Conservation (phyloP, 2,329 filamentous ascomycete species). For the Fusarium succisae region DNA sequence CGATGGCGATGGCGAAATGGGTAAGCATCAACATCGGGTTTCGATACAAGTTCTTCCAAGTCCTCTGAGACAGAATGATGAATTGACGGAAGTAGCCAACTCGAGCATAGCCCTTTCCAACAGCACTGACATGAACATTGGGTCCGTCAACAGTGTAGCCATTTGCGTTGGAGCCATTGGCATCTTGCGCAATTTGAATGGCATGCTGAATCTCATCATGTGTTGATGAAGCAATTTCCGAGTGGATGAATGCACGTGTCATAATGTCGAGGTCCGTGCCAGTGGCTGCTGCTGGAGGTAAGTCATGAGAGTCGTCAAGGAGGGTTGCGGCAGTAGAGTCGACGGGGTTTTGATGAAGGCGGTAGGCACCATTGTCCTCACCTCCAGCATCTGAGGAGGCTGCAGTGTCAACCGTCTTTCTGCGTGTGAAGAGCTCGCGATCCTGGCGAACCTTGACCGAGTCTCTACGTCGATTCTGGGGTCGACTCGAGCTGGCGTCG, state of each 20-base stretch:
- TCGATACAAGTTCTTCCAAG: constrained; percentile 96
- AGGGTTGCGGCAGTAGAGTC: constrained; percentile 64
- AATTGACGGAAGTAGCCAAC: constrained; percentile 86
- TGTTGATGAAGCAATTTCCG: constrained; percentile 78
- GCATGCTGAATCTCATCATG: constrained; percentile 82
- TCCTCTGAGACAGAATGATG: constrained; percentile 85
- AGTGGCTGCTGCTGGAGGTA: constrained; percentile 66
- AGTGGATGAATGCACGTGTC: constrained; percentile 78
- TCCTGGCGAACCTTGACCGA: constrained; percentile 90
- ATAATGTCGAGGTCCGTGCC: constrained; percentile 85
- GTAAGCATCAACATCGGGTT: constrained; percentile 99
- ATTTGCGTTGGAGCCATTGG: constrained; percentile 71
- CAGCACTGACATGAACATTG: constrained; percentile 64
- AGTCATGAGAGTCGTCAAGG: constrained; percentile 74
- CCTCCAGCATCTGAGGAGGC: constrained; percentile 66
- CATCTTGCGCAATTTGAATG: constrained; percentile 69
- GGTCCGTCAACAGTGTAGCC: constrained; percentile 57
- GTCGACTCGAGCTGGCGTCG: constrained; percentile 67
- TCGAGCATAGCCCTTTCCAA: constrained; percentile 83
- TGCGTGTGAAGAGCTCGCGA: constrained; percentile 87
- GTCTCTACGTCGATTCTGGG: constrained; percentile 75
- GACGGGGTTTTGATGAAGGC: constrained; percentile 58
- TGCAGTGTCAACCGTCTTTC: constrained; percentile 70
- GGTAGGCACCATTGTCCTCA: constrained; percentile 61
- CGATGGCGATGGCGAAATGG: constrained; percentile 95